A percentile compares a stretch with the other conserved stretches of the same genome.
phyloP scores from a whole-genome alignment of 768 basidiomycete genomes.

The Termitomyces eurrhizus region DNA sequence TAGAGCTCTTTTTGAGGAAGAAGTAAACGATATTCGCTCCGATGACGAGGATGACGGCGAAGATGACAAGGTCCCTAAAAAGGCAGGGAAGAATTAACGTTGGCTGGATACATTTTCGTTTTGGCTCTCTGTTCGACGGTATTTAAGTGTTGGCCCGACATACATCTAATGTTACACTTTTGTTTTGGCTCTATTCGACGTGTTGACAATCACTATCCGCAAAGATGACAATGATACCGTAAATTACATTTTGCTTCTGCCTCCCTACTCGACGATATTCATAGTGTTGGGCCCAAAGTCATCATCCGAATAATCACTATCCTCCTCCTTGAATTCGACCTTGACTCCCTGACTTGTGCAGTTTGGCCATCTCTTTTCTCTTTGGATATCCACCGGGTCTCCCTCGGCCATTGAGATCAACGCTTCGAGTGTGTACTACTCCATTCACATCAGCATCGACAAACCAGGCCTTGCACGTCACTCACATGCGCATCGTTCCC shows the following conservation, averaged over 20 bases:
- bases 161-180: too few relatives aligned
- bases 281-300: conserved; percentile 24
- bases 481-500: conserved; percentile 83
- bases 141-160: too few relatives aligned
- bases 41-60: conserved; percentile 2
- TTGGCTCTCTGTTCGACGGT: too few relatives aligned
- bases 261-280: neutral
- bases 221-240: neutral
- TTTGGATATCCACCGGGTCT: conserved; percentile 68
- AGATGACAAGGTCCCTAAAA: neutral
- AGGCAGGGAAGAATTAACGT: neutral
- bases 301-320: conserved; percentile 44
- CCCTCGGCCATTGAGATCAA: conserved; percentile 72
- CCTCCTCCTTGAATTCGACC: conserved; percentile 60
- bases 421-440: conserved; percentile 66
- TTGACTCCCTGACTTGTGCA: conserved; percentile 43
- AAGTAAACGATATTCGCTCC: neutral
- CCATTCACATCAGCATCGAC: conserved; percentile 33
- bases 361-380: conserved; percentile 77
- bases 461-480: conserved; percentile 4
- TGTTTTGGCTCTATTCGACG: too few relatives aligned
- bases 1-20: conserved; percentile 42
- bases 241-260: neutral
- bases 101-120: too few relatives aligned
- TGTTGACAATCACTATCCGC: too few relatives aligned